Percentiles rank a stretch among this genome's conserved stretches.
Conservation (phyloP, 2,329 filamentous ascomycete species). For the Colletotrichum sp. region DNA sequence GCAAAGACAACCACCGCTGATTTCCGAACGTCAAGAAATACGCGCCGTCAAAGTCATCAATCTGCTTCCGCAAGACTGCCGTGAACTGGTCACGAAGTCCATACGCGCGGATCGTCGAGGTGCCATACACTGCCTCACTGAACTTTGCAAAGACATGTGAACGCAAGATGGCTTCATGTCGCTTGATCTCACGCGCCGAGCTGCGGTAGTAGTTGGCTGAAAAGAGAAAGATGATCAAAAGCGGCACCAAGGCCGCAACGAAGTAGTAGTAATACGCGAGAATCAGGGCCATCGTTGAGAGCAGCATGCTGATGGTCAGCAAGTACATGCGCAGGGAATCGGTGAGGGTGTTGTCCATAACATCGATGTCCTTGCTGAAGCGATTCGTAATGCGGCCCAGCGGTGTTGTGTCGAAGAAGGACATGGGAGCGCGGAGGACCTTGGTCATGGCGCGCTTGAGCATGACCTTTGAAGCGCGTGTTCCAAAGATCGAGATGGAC, state of each 20-base stretch:
- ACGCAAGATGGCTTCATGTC: constrained; percentile 86
- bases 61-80: constrained; percentile 67
- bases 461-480: constrained; percentile 80
- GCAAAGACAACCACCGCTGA: constrained; percentile 89
- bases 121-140: constrained; percentile 82
- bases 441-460: constrained; percentile 78
- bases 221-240: constrained; percentile 79
- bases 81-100: constrained; percentile 80
- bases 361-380: constrained; percentile 92
- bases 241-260: constrained; percentile 61
- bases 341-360: constrained; percentile 91
- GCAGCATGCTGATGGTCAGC: constrained; percentile 80
- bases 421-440: constrained; percentile 74
- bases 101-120: constrained; percentile 87
- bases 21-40: constrained; percentile 96
- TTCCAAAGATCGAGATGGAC: constrained; percentile 77
- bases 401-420: constrained; percentile 96
- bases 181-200: constrained; percentile 91
- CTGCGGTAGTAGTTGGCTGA: constrained; percentile 86
- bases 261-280: constrained; percentile 95
- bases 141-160: constrained; percentile 91
- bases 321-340: constrained; percentile 94
- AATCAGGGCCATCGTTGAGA: constrained; percentile 84
- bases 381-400: constrained; percentile 94
- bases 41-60: constrained; percentile 91